These are phyloP conservation scores for Wickerhamomyces sp. DNA, from an alignment of 1,139 yeast species.

Conservation along the genomic window DNA sequence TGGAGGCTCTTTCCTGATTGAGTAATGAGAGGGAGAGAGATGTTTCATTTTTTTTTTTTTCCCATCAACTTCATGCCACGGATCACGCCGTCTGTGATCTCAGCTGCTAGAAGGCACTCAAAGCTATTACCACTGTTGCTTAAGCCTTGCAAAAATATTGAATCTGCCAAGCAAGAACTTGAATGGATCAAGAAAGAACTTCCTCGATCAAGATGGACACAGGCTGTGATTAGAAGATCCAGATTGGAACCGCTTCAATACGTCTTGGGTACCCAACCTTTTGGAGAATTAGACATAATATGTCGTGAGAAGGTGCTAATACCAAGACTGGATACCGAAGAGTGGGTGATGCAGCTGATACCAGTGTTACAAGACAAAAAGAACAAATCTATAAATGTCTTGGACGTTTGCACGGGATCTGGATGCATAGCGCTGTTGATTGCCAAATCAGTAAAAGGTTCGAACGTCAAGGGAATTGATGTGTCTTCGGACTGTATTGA, in stretches of 20 bases:
- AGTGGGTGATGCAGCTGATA: slow-evolving; percentile 59
- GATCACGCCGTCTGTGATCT: slow-evolving; percentile 3
- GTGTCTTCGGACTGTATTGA: slow-evolving; percentile 47
- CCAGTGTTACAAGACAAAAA: slow-evolving; percentile 19
- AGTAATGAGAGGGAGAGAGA: too few species aligned
- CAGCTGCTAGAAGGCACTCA: slow-evolving; percentile 8
- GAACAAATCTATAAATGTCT: slow-evolving; percentile 5
- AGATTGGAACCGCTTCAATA: slow-evolving; percentile 71
- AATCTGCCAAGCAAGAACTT: slow-evolving; percentile 38
- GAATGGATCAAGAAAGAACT: slow-evolving; percentile 43
- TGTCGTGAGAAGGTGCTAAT: slow-evolving; percentile 70
- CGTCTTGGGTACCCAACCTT: slow-evolving; percentile 81
- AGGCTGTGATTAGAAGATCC: slow-evolving; percentile 35
- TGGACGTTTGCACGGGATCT: slow-evolving; percentile 86
- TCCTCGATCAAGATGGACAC: slow-evolving; percentile 26
- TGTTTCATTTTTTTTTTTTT: too few species aligned
- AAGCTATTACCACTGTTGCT: slow-evolving; percentile 16
- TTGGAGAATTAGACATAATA: slow-evolving; percentile 57
- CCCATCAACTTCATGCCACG: slow-evolving; percentile 1
- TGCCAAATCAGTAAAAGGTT: slow-evolving; percentile 29
- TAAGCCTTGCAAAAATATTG: slow-evolving; percentile 29
- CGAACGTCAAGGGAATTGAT: slow-evolving; percentile 50
- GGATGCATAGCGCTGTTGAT: slow-evolving; percentile 76
- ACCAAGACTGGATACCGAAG: slow-evolving; percentile 96
- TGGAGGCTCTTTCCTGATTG: too few species aligned